phyloP scores from a whole-genome alignment of 148 eudicot species.

The Simmondsia chinensis region DNA sequence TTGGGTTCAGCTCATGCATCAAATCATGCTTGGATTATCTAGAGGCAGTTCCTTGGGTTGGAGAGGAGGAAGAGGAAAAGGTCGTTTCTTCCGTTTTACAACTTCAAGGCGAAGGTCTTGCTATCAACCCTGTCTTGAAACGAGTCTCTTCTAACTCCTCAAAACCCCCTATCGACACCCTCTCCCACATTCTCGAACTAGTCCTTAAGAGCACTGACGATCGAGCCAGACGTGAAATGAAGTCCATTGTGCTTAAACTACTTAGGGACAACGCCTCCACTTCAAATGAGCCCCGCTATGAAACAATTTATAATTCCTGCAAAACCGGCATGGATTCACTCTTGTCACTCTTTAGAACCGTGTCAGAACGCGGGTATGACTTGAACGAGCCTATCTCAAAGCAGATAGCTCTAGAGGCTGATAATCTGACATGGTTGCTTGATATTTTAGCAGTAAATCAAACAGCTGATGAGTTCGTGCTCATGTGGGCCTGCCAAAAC shows the following conservation, averaged over 20 bases:
- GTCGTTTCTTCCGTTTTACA: constrained; percentile 68
- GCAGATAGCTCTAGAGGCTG: constrained; percentile 65
- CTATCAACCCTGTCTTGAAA: constrained; percentile 59
- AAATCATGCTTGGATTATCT: constrained; percentile 71
- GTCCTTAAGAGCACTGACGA: constrained; percentile 88
- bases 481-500: constrained; percentile 66
- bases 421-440: constrained; percentile 78
- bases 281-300: constrained; percentile 51
- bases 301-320: constrained; percentile 58
- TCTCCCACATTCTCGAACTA: constrained; percentile 57
- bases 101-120: constrained; percentile 49
- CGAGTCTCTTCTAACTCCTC: constrained; percentile 53
- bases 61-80: constrained; percentile 92
- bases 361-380: constrained; percentile 36
- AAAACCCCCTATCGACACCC: constrained; percentile 64
- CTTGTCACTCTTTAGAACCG: constrained; percentile 40
- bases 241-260: constrained; percentile 73
- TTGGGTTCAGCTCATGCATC: constrained; percentile 61
- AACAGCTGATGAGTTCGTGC: constrained; percentile 71
- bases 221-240: constrained; percentile 87
- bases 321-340: constrained; percentile 42
- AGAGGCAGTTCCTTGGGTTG: constrained; percentile 98
- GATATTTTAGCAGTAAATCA: constrained; percentile 77
- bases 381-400: constrained; percentile 39
- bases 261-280: constrained; percentile 53